Evolutionary conservation across 306 rosid genomes (phyloP), one percentile per base, ranked within the genome.

Genomic region (Dicorynia guianensis): DNA sequence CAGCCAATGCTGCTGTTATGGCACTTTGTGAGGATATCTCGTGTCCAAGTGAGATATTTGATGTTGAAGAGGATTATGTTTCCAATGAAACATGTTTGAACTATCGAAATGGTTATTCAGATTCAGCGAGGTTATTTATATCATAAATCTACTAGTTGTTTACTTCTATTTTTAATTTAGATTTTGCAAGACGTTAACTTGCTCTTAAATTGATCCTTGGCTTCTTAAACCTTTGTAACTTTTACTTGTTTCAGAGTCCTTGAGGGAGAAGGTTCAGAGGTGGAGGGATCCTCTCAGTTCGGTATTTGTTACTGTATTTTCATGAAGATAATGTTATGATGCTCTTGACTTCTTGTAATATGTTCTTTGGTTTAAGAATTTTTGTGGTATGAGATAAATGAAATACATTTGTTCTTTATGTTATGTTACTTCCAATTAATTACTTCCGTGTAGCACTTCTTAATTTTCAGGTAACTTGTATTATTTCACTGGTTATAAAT

Each of bases 1-100:
- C 97, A 50, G 97, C 98, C 57, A 87, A 83, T 75, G 98, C 98
- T 77, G 89, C 97, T 38, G 75, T 89, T 72, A 73, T 79, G 63
- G 89, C 90, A 36, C 87, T 95, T 48, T 89, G 97, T 83, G 92
- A 92, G 42, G 97, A 95, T 74, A 83, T 81, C 77, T 72, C 59
- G 68, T 87, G 78, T 76, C 85, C 97, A 43, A 82, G 84, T 86
- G 98, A 90, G 65, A 86, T 90, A 80, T 87, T 95, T 79, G 87
- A 84, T 49, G 86, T 74, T 72, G 90, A 83, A 69, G 86, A 84
- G 13, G 85, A 78, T 70, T 76, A 44, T 78, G 66, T 79, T 76
- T 65, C 83, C 69, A 63, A 71, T 75, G 90, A 82, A 60, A 25
- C 55, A 52, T 39, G 48, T 43, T 55, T 77, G 50, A 69, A 83